These are phyloP conservation scores for Schizochytrium sp. DNA, from an alignment of 108 stramenopile species.

Conservation along the genomic window DNA sequence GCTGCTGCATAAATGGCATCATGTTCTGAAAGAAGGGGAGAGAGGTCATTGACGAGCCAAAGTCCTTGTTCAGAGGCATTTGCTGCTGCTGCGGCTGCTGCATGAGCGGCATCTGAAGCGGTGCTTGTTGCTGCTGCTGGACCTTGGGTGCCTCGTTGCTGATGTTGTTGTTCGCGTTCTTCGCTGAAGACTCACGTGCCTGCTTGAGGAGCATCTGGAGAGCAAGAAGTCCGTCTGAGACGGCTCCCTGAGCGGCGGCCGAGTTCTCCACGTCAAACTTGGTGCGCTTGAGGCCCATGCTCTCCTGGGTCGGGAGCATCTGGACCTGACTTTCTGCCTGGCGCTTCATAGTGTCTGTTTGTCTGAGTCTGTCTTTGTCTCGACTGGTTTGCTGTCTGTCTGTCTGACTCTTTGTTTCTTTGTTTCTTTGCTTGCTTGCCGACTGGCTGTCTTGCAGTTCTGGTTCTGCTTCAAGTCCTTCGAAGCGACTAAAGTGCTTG, in stretches of 20 bases:
- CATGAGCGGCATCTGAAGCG: not conserved
- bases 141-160: not conserved
- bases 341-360: slow-evolving; percentile 15
- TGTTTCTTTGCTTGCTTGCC: not conserved
- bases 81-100: not conserved
- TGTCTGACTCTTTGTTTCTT: not conserved
- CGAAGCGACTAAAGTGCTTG: not conserved
- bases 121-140: slow-evolving; percentile 22
- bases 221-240: not conserved
- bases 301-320: not conserved
- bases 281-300: slow-evolving; percentile 11
- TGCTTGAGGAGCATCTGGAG: slow-evolving; percentile 19
- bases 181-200: not conserved
- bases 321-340: not conserved
- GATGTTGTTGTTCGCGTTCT: not conserved
- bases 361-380: not conserved
- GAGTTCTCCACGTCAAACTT: not conserved
- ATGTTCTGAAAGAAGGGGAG: no score
- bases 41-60: no score
- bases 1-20: no score
- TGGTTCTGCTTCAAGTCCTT: not conserved
- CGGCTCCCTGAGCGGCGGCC: not conserved
- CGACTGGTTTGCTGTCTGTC: not conserved
- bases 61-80: no score
- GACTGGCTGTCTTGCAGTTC: not conserved